phyloP scores from a whole-genome alignment of 2,329 filamentous ascomycete species.

The Dothistroma pini region DNA sequence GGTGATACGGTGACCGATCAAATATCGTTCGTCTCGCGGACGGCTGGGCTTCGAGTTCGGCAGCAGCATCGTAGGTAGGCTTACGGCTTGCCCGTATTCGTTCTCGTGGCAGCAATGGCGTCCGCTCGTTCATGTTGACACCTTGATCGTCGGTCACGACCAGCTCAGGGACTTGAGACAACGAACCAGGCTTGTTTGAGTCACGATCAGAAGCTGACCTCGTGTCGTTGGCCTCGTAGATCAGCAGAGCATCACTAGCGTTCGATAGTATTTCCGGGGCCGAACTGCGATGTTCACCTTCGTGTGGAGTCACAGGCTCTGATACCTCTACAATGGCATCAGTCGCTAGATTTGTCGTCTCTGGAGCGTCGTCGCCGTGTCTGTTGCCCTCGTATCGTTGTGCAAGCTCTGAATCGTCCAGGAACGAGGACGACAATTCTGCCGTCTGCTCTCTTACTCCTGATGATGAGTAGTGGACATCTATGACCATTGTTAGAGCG shows the following conservation, averaged over 20 bases:
- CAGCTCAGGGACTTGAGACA: constrained; percentile 26
- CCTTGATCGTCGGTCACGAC: constrained; percentile 28
- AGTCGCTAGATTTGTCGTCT: constrained; percentile 11
- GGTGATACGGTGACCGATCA: constrained; percentile 31
- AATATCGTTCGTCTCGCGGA: constrained; percentile 22
- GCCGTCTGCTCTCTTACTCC: constrained; percentile 39
- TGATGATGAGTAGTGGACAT: constrained; percentile 39
- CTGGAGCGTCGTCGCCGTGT: not conserved
- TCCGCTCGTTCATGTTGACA: constrained; percentile 25
- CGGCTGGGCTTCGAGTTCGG: constrained; percentile 27
- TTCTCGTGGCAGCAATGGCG: constrained; percentile 37
- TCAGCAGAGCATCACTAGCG: constrained; percentile 12
- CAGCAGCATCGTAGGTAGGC: constrained; percentile 21
- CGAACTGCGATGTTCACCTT: constrained; percentile 8
- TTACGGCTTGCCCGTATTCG: constrained; percentile 25
- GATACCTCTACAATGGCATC: constrained; percentile 35
- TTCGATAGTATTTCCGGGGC: constrained; percentile 5
- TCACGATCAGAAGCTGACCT: constrained; percentile 1
- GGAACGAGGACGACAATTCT: constrained; percentile 37
- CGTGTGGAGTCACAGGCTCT: constrained; percentile 33
- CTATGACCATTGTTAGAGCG: constrained; percentile 33
- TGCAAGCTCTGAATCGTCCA: constrained; percentile 34
- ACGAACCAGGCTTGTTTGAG: constrained; percentile 2
- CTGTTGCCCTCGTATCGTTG: constrained; percentile 21
- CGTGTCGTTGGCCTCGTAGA: constrained; percentile 13